Evolutionary conservation across 1,139 yeast species (phyloP), one percentile per base, ranked within the genome.

Genomic region (Magnusiomyces magnusii): DNA sequence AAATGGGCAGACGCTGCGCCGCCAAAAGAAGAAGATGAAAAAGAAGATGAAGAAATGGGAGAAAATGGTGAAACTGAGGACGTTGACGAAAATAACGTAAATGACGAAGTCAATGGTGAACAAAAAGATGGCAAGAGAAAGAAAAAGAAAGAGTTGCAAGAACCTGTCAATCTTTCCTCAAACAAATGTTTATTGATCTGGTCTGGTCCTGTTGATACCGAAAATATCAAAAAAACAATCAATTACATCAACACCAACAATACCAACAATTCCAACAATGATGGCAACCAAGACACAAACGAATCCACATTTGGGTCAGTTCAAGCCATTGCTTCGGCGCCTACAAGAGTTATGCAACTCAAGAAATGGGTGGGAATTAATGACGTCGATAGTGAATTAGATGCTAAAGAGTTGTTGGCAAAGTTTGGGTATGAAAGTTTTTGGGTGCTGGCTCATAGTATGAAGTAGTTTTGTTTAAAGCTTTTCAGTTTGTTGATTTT

Each of bases 311-410:
- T 21, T 17, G 19, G 15, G 5, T 25, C 51, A 15, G 24, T 49
- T 10, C 21, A 17, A 24, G 19, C 19, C 44, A 39, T 39, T 17
- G 36, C 51, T 19, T 27, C 36, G 7, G 21, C 36, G 3, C 7
- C 36, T 19, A 49, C 24, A 3, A 10, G 75, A 56, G 78, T 79
- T 1, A 68, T 79, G 31, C n/a, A 44, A 24, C 77, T 77, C 59
- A 87, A 87, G 70, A 75, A 76, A 58, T 80, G 80, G 67, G 87
- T 95, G 93, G 78, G 83, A 1, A 71, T 79, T 15, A 76, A 81
- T 71, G 73, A 77, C 53, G 75, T 82, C 1, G 74, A 76, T 23
- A 70, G 78, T 19, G 87, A 83, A 56, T 81, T 78, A n/a, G 84
- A 80, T 25, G 84, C 86, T 0, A 65, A 80, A 47, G 79, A 77